phyloP scores from a whole-genome alignment of 2,329 filamentous ascomycete species.

The Fusarium nanum region DNA sequence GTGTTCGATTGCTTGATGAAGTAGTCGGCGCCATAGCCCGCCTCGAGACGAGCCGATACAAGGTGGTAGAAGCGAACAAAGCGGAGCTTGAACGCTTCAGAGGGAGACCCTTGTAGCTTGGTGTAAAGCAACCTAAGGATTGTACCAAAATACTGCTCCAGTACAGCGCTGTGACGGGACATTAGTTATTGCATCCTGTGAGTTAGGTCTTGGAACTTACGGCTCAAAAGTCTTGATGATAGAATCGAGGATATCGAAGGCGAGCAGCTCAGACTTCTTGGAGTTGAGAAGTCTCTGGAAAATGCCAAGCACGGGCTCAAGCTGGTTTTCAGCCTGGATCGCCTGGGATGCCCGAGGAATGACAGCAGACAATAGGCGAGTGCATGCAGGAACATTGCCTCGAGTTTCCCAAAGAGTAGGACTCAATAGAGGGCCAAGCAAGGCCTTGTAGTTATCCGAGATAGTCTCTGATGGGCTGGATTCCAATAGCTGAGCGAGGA shows the following conservation, averaged over 20 bases:
- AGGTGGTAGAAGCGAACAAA: conserved; percentile 97
- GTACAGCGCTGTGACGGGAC: conserved; percentile 59
- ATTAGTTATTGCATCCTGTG: conserved; percentile 39
- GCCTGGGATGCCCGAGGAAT: conserved; percentile 79
- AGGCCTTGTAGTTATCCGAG: conserved; percentile 81
- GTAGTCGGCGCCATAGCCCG: conserved; percentile 90
- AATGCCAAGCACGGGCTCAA: conserved; percentile 91
- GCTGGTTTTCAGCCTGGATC: conserved; percentile 81
- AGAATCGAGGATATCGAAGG: conserved; percentile 90
- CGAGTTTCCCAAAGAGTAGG: conserved; percentile 90
- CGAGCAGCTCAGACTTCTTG: conserved; percentile 86
- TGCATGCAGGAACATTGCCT: conserved; percentile 92
- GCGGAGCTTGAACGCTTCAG: conserved; percentile 85
- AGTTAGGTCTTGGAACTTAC: conserved; percentile 59
- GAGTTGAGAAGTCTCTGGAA: conserved; percentile 89
- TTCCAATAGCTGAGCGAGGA: conserved; percentile 91
- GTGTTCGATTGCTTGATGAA: conserved; percentile 87
- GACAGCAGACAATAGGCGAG: conserved; percentile 84
- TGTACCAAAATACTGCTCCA: conserved; percentile 82
- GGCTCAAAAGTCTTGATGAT: conserved; percentile 78
- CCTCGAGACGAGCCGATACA: conserved; percentile 80
- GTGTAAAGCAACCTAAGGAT: conserved; percentile 87
- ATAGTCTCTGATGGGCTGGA: conserved; percentile 82
- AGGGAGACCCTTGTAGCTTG: conserved; percentile 72
- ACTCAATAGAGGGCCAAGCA: conserved; percentile 82